Percentiles rank a stretch among this genome's conserved stretches.
These are phyloP conservation scores for Dorcoceras hygrometricum DNA, from an alignment of 257 asterid genomes.

Conservation along the genomic window DNA sequence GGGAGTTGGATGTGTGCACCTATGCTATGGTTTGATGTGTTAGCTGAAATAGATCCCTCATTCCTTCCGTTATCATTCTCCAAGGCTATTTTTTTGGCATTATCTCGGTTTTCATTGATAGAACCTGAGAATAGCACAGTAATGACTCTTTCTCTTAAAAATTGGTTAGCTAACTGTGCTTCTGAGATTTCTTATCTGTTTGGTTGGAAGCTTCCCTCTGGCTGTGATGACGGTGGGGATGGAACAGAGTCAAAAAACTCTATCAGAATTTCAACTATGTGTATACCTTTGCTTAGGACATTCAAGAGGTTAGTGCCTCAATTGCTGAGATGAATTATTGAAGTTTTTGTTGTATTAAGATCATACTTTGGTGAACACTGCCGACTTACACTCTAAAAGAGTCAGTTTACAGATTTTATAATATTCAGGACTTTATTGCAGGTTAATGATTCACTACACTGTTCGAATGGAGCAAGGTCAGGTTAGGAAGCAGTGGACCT, in stretches of 20 bases:
- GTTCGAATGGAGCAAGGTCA: slow-evolving; percentile 72
- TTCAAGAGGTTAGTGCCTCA: slow-evolving; percentile 71
- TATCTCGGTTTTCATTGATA: slow-evolving; percentile 75
- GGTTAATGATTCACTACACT: slow-evolving; percentile 68
- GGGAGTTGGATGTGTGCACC: slow-evolving; percentile 96
- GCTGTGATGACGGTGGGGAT: slow-evolving; percentile 91
- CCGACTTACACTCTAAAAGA: slow-evolving; percentile 1
- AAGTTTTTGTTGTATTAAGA: slow-evolving; percentile 18
- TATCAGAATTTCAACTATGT: slow-evolving; percentile 63
- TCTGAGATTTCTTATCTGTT: slow-evolving; percentile 71
- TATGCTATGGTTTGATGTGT: slow-evolving; percentile 93
- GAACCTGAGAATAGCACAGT: slow-evolving; percentile 53
- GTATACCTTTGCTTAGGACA: slow-evolving; percentile 72
- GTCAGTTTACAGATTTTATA: slow-evolving; percentile 8
- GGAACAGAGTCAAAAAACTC: slow-evolving; percentile 75
- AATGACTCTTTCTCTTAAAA: slow-evolving; percentile 51
- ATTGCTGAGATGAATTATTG: slow-evolving; percentile 21
- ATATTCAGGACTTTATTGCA: slow-evolving; percentile 39
- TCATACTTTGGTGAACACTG: slow-evolving; percentile 4
- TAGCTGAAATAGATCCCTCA: slow-evolving; percentile 74
- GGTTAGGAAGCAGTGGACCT: slow-evolving; percentile 77
- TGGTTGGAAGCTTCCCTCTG: slow-evolving; percentile 89
- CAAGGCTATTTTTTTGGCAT: slow-evolving; percentile 88
- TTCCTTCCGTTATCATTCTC: slow-evolving; percentile 74
- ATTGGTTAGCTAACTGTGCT: slow-evolving; percentile 65